Evolutionary conservation across 2,329 filamentous ascomycete genomes (phyloP).

Genomic region (Botrytis porri): DNA sequence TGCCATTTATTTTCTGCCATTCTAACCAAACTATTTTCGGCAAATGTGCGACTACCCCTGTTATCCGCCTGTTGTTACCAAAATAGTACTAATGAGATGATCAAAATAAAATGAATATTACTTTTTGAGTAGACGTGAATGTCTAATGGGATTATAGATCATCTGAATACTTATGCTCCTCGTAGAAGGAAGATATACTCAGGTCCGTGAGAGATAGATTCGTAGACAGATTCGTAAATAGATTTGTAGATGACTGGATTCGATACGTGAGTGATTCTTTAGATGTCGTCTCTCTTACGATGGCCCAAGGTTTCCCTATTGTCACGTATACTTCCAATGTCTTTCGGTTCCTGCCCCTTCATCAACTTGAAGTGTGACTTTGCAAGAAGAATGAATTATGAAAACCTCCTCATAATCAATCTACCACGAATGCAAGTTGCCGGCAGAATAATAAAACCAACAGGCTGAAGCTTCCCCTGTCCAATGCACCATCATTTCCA

Average conservation of each 20-base stretch:
- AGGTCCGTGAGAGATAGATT: conserved; percentile 1
- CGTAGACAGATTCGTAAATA: not conserved
- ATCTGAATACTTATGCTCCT: not conserved
- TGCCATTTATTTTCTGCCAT: conserved; percentile 13
- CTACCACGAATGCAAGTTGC: conserved; percentile 1
- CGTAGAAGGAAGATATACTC: conserved; percentile 4
- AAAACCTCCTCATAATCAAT: not conserved
- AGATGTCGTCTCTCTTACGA: not conserved
- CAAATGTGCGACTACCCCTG: not conserved
- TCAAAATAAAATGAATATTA: conserved; percentile 5
- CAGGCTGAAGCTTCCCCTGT: conserved; percentile 11
- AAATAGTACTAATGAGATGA: conserved; percentile 4
- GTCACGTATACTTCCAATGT: not conserved
- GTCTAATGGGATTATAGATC: conserved; percentile 1
- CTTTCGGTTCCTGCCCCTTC: conserved; percentile 2
- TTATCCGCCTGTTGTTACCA: conserved; percentile 2
- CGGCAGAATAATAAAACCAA: conserved; percentile 1
- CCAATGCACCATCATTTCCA: conserved; percentile 2
- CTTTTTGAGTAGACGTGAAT: not conserved
- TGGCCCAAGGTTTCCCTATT: too few species aligned
- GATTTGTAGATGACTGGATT: not conserved
- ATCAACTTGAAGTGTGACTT: conserved; percentile 4
- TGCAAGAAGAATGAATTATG: not conserved
- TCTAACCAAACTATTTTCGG: conserved; percentile 6
- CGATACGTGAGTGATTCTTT: not conserved